Conservation (phyloP, 306 rosid species). For the Amphicarpaea edgeworthii region DNA sequence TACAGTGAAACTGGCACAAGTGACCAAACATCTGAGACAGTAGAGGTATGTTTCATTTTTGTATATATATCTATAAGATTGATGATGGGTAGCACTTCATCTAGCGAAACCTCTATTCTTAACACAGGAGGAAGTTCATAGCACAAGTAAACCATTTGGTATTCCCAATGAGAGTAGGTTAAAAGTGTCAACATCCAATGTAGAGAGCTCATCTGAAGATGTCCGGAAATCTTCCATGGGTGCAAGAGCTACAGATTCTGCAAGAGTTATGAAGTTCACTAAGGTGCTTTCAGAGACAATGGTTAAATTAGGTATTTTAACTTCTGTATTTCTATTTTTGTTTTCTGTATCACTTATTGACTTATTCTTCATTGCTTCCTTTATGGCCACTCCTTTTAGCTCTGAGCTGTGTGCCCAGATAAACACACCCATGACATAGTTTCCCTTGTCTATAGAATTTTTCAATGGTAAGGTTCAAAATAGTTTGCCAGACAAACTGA, state of each 20-base stretch:
- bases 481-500: constrained; percentile 15
- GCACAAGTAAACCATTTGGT: constrained; percentile 52
- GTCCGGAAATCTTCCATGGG: constrained; percentile 65
- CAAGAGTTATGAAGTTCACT: constrained; percentile 82
- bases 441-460: constrained; percentile 13
- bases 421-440: constrained; percentile 1
- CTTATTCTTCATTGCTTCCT: constrained; percentile 24
- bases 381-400: background rate
- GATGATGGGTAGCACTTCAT: constrained; percentile 11
- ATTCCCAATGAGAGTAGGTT: constrained; percentile 57
- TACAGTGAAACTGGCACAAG: constrained; percentile 69
- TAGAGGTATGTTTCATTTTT: constrained; percentile 54
- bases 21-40: constrained; percentile 58
- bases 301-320: constrained; percentile 69
- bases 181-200: constrained; percentile 51
- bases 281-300: constrained; percentile 85
- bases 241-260: constrained; percentile 92
- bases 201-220: constrained; percentile 61
- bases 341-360: constrained; percentile 14
- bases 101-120: constrained; percentile 48
- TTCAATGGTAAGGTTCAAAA: constrained; percentile 16
- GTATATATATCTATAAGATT: background rate
- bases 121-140: constrained; percentile 71
- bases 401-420: constrained; percentile 23
- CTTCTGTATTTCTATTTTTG: constrained; percentile 30